phyloP scores from a whole-genome alignment of 306 rosid species.

The Crataegus laevigata region DNA sequence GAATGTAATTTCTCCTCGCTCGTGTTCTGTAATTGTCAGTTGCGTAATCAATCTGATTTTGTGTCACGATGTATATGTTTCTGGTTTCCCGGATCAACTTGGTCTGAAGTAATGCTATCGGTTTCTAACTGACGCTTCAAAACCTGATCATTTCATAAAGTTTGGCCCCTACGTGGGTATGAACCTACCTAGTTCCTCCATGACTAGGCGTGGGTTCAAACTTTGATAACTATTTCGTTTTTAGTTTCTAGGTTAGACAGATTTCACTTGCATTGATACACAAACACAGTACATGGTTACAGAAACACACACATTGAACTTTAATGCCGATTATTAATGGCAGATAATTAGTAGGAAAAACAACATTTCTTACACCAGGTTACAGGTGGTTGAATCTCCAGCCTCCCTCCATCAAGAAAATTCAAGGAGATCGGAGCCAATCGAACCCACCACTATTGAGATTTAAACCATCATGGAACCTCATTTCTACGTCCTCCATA shows the following conservation, averaged over 20 bases:
- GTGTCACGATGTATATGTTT: neutral
- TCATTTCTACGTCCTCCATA: neutral
- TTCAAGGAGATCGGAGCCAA: constrained; percentile 1
- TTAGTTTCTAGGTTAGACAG: too few species aligned
- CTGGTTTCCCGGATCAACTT: neutral
- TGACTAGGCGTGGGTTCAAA: too few species aligned
- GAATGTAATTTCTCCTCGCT: neutral
- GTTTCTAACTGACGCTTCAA: too few species aligned
- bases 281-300: neutral
- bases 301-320: neutral
- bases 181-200: too few species aligned
- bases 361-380: neutral
- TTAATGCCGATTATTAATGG: neutral
- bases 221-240: too few species aligned
- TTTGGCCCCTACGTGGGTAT: too few species aligned
- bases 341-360: neutral
- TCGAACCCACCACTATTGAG: neutral
- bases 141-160: too few species aligned
- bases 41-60: neutral
- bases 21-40: neutral
- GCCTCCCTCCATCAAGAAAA: neutral
- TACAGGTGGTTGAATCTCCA: neutral
- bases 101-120: neutral
- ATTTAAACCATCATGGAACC: neutral
- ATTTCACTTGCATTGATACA: neutral